phyloP scores from a whole-genome alignment of 139 green algal genomes.

The Ulvella scutata region DNA sequence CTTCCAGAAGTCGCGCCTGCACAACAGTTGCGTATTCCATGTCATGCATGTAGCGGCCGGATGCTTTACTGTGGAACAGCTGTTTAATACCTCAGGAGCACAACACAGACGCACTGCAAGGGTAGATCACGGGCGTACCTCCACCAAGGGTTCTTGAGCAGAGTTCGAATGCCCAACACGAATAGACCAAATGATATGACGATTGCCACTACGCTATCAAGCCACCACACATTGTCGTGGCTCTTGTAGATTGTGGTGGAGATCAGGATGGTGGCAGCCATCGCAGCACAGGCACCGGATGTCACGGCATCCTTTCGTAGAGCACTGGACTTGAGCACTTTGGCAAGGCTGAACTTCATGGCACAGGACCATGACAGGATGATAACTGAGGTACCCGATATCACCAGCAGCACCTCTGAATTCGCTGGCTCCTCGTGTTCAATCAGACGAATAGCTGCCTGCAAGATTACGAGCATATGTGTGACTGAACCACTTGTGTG shows the following conservation, averaged over 20 bases:
- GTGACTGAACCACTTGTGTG: not conserved
- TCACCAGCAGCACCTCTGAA: constrained; percentile 4
- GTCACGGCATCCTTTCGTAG: constrained; percentile 8
- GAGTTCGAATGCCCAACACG: not conserved
- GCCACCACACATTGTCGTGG: not conserved
- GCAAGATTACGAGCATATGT: not conserved
- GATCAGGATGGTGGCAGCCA: constrained; percentile 6
- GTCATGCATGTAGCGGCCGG: too few species aligned
- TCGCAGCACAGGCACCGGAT: constrained; percentile 1
- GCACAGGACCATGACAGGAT: constrained; percentile 8
- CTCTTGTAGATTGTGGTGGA: constrained; percentile 6
- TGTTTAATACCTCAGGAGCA: too few species aligned
- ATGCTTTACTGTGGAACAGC: too few species aligned
- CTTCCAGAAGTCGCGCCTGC: not conserved
- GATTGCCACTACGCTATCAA: not conserved
- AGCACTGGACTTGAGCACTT: constrained; percentile 5
- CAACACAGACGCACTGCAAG: too few species aligned
- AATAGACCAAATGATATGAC: not conserved
- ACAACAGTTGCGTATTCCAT: too few species aligned
- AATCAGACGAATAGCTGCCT: not conserved
- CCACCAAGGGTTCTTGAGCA: not conserved
- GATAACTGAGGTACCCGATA: constrained; percentile 8
- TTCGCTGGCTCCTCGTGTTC: not conserved
- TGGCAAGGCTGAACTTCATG: constrained; percentile 11
- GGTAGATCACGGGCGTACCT: too few species aligned